Percentiles rank a stretch among this genome's conserved stretches.
Conservation (phyloP, 148 eudicot genomes). For the Salicornia ramosissima region DNA sequence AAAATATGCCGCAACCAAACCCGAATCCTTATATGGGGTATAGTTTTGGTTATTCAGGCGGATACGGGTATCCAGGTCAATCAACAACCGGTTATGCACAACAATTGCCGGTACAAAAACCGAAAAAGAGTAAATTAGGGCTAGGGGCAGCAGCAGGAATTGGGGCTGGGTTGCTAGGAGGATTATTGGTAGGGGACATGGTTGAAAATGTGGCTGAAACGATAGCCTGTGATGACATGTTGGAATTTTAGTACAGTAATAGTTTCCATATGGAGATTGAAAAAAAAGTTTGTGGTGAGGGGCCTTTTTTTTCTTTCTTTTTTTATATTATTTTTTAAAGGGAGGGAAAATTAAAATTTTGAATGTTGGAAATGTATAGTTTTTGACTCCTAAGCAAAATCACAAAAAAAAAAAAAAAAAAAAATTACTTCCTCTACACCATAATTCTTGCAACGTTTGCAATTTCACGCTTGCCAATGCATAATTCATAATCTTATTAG, state of each 20-base stretch:
- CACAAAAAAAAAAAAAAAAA: too few relatives aligned
- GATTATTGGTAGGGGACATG: slow-evolving; percentile 39
- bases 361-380: too few relatives aligned
- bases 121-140: slow-evolving; percentile 21
- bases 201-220: slow-evolving; percentile 32
- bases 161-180: slow-evolving; percentile 41
- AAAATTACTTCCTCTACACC: too few relatives aligned
- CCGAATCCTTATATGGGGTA: slow-evolving; percentile 18
- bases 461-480: too few relatives aligned
- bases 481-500: too few relatives aligned
- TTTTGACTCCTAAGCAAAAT: too few relatives aligned
- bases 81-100: slow-evolving; percentile 4
- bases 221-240: slow-evolving; percentile 25
- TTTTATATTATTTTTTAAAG: too few relatives aligned
- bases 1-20: background rate
- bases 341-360: too few relatives aligned
- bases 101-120: slow-evolving; percentile 16
- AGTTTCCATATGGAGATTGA: too few relatives aligned
- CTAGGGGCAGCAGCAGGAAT: slow-evolving; percentile 32
- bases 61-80: slow-evolving; percentile 17
- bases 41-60: slow-evolving; percentile 22
- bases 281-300: background rate
- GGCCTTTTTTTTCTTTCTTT: too few relatives aligned
- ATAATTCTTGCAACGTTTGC: too few relatives aligned
- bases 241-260: slow-evolving; percentile 9